Evolutionary conservation across 768 basidiomycete genomes (phyloP), one percentile per base, ranked within the genome.

Genomic region (Gautieria morchelliformis): DNA sequence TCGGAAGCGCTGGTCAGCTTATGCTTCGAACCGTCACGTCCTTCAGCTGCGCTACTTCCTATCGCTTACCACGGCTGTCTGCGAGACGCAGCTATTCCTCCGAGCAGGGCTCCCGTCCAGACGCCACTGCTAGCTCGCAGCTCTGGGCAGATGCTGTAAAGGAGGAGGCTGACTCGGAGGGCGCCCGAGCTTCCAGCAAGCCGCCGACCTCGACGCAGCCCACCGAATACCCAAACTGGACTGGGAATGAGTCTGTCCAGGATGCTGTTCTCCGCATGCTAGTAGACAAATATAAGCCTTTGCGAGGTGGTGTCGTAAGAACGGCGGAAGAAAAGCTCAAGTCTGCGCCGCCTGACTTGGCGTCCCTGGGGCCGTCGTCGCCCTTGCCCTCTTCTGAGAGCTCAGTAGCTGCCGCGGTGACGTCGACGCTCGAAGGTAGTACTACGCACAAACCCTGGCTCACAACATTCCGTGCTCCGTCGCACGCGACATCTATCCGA

Each of bases 181-280:
- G n/a, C 3, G 9, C n/a, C 40, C 27, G 27, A 37, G 20, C 7
- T 9, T 17, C 14, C 42, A n/a, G 54, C 3, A 51, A 60, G 63
- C 52, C 59, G 65, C 27, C 62, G 68, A 53, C 63, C 61, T 52
- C 69, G 60, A 32, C 62, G 74, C 50, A 79, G 62, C 72, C 84
- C 8, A 9, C 42, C 35, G 73, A 78, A 57, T 37, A 56, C 19
- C 55, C 55, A 15, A 84, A 89, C 65, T 91, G 88, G 90, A 79
- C 78, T 1, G 88, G 88, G 0, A 87, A 92, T 11, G 90, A 92
- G 68, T 73, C 76, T 7, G 74, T 80, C 1, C 72, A 81, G 53
- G 83, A 88, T 69, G 78, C 83, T 0, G 83, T 93, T 0, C 73
- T 90, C 17, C 79, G 89, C 20, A 93, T 94, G 88, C 76, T 93